A percentile compares a stretch with the other conserved stretches of the same genome.
Conservation (phyloP, 2,329 filamentous ascomycete species). For the Hymenoscyphus repandus region DNA sequence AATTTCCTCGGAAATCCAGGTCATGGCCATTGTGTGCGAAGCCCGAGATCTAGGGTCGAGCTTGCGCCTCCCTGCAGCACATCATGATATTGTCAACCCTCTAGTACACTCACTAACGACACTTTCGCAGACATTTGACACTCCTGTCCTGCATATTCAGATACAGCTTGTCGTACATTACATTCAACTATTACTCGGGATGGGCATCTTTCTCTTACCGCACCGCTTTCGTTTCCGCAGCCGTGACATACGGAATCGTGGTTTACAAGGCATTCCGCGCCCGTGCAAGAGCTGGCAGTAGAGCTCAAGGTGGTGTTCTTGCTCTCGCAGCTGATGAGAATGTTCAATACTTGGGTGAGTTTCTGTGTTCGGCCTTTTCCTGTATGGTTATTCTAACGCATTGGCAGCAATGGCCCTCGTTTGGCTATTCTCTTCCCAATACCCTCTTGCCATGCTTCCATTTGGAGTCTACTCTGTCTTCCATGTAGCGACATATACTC, state of each 20-base stretch:
- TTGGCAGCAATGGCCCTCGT: conserved; percentile 78
- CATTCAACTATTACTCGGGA: conserved; percentile 77
- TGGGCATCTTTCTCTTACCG: conserved; percentile 84
- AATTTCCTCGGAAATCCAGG: conserved; percentile 1
- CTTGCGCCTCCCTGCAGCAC: conserved; percentile 15
- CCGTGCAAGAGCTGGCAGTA: conserved; percentile 68
- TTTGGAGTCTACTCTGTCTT: conserved; percentile 98
- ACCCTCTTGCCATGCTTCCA: conserved; percentile 83
- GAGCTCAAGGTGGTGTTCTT: conserved; percentile 50
- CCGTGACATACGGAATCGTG: conserved; percentile 92
- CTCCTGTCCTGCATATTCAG: conserved; percentile 78
- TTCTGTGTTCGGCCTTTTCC: neutral
- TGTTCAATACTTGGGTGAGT: conserved; percentile 90
- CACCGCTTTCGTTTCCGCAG: conserved; percentile 81
- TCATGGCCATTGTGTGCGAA: conserved; percentile 6
- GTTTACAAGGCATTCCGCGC: conserved; percentile 97
- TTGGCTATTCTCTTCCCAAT: conserved; percentile 89
- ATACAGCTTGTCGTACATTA: conserved; percentile 80
- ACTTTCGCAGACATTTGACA: conserved; percentile 65
- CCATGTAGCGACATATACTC: conserved; percentile 95
- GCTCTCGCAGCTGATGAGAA: conserved; percentile 84
- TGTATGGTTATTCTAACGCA: conserved; percentile 13
- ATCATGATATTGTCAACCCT: conserved; percentile 11
- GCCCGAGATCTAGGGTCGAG: conserved; percentile 11
- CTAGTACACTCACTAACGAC: conserved; percentile 10